Evolutionary conservation across 2,329 filamentous ascomycete genomes (phyloP).

Genomic region (Tolypocladium endophyticum): DNA sequence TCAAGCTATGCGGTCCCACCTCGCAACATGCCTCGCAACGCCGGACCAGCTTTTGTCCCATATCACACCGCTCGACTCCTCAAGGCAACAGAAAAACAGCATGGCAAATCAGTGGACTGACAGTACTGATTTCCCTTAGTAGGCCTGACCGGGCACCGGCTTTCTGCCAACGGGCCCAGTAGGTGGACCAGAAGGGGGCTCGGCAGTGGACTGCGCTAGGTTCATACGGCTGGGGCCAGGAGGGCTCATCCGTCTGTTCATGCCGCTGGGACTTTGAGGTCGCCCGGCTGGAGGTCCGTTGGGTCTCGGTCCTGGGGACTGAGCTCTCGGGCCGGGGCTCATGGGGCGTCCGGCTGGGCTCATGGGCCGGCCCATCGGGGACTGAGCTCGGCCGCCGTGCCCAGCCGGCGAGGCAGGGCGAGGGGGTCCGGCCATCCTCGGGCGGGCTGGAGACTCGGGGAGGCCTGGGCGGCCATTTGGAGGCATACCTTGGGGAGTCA

Average conservation of each 20-base stretch:
- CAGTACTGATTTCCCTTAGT: constrained; percentile 14
- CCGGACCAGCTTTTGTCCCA: constrained; percentile 11
- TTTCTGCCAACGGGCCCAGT: constrained; percentile 39
- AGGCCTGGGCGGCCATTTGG: constrained; percentile 9
- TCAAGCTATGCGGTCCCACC: constrained; percentile 9
- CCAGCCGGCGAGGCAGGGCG: constrained; percentile 33
- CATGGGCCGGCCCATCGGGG: constrained; percentile 20
- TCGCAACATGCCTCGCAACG: constrained; percentile 15
- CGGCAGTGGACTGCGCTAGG: constrained; percentile 22
- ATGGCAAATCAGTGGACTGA: constrained; percentile 5
- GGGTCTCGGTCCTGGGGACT: constrained; percentile 34
- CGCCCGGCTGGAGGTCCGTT: constrained; percentile 17
- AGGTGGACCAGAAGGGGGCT: constrained; percentile 25
- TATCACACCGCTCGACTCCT: background rate
- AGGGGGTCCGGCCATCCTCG: constrained; percentile 13
- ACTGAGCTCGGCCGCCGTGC: constrained; percentile 19
- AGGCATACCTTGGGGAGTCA: constrained; percentile 14
- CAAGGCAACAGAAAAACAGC: background rate
- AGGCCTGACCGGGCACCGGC: constrained; percentile 45
- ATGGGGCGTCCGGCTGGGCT: constrained; percentile 20
- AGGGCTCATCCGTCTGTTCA: constrained; percentile 29
- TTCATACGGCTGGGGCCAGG: constrained; percentile 37
- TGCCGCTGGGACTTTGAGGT: constrained; percentile 31
- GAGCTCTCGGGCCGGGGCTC: constrained; percentile 26
- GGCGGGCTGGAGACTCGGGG: constrained; percentile 2